Base-by-base conservation (phyloP, 208 protist species). In the Lotmaria passim region DNA sequence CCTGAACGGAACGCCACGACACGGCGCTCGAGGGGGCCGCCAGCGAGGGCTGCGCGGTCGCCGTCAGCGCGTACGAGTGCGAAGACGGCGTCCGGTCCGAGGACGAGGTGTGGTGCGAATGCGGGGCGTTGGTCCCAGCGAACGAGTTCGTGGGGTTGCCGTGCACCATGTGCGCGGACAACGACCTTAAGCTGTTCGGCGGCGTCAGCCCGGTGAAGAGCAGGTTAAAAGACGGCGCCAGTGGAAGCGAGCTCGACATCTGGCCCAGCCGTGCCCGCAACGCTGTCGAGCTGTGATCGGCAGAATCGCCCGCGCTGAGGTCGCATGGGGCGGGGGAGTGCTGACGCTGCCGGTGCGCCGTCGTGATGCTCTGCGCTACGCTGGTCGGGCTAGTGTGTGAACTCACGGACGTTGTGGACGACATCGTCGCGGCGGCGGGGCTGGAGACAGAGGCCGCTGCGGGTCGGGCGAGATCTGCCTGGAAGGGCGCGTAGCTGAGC, bases 401-500 rank as follows among this genome's bases (percentile, higher is more conserved):
- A 43, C 7, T 24, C 19, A 38, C 26, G 30, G 43, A 52, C 26
- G 58, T 17, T 6, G 30, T 41, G 15, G 58, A 38, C 10, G 43
- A 6, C 11, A 43, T 43, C 58, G 21, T 38, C 44, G 43, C 43
- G 2, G 30, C 30, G 12, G 33, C 19, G n/a, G 46, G 44, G 60
- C 21, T 46, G 17, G 57, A 47, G 33, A 26, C 36, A 7, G 69
- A 50, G 23, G 30, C 34, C 14, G 28, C 39, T 5, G 30, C 58
- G 0, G 61, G 69, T 7, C 61, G 31, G 1, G 69, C 61, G 11
- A 75, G 53, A 26, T 69, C 64, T 15, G 47, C 61, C 5, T 75
- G 69, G 31, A 75, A 64, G 23, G 34, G 44, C 1, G 61, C 21
- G 61, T 75, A 69, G 61, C 53, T 69, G 21, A 75, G 53, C 43